Conservation (phyloP, 2,329 filamentous ascomycete genomes). For the Colletotrichum sojae region DNA sequence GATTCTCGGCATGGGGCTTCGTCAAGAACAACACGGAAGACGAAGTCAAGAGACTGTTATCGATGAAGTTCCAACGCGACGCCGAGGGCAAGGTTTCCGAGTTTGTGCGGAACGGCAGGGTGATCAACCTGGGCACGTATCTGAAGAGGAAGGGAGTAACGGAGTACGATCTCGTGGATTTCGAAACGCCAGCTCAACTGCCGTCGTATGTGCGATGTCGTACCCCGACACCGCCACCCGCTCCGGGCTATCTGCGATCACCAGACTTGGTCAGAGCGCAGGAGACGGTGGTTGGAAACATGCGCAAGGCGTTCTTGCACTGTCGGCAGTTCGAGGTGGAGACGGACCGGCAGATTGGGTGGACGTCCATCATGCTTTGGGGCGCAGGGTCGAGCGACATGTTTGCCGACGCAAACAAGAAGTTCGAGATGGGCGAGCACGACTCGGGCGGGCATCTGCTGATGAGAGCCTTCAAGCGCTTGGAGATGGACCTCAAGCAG, state of each 20-base stretch:
- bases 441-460: slow-evolving; percentile 57
- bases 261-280: slow-evolving; percentile 60
- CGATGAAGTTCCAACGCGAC: slow-evolving; percentile 67
- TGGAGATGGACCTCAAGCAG: slow-evolving; percentile 59
- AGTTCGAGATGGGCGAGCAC: slow-evolving; percentile 56
- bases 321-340: slow-evolving; percentile 60
- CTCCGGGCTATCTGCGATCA: slow-evolving; percentile 57
- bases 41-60: slow-evolving; percentile 64
- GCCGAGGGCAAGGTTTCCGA: slow-evolving; percentile 67
- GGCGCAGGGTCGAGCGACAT: slow-evolving; percentile 60
- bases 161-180: slow-evolving; percentile 65
- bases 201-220: slow-evolving; percentile 60
- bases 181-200: slow-evolving; percentile 58
- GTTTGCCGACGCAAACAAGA: slow-evolving; percentile 60
- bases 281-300: slow-evolving; percentile 59
- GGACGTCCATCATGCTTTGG: slow-evolving; percentile 60
- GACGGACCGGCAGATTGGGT: slow-evolving; percentile 54
- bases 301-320: slow-evolving; percentile 60
- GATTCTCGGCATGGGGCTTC: slow-evolving; percentile 69
- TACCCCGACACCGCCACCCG: slow-evolving; percentile 60
- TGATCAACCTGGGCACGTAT: slow-evolving; percentile 67
- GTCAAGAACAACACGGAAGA: slow-evolving; percentile 70
- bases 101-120: slow-evolving; percentile 66
- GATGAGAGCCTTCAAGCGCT: slow-evolving; percentile 59
- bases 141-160: slow-evolving; percentile 67